Evolutionary conservation across 106 monocot genomes (phyloP), one percentile per base, ranked within the genome.

Genomic region (Acanthochlamys bracteata): DNA sequence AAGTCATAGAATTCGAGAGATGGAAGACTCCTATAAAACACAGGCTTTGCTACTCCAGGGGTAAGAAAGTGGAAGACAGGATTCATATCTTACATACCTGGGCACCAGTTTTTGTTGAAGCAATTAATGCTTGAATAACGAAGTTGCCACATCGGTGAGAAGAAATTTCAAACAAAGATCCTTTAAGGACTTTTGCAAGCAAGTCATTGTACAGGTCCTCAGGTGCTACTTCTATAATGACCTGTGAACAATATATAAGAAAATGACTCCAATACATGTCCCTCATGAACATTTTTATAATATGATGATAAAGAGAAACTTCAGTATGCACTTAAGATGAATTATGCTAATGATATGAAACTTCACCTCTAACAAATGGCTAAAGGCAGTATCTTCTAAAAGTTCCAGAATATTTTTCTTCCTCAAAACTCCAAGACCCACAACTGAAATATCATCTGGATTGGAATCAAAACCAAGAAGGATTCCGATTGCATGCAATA

Each of bases 351-450:
- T n/a, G n/a, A n/a, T n/a, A n/a, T n/a, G n/a, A n/a, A n/a, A n/a
- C n/a, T n/a, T 43, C 22, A 98, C 98, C 98, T 98, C 92, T 52
- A 98, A 51, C 42, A 98, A 71, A 85, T 92, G 98, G 73, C 88
- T 89, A 20, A 83, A 88, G 39, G 98, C 71, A 68, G 85, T 83
- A 61, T 98, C 92, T 66, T 89, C 83, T 27, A 92, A 41, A 74
- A 88, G 68, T 33, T 24, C 69, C 69, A 86, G 41, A 24, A 89
- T 75, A 39, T 79, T 72, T 49, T 78, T 20, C 22, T 81, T 81
- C 26, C 42, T 70, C 39, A 47, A 59, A 42, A 71, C 58, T 67
- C 69, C 54, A 51, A 80, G 54, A 10, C 51, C 68, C 39, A 27
- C 74, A 62, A 72, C 23, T 51, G 57, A 41, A 55, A 21, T 40